Conservation (phyloP, 1,284 basidiomycete genomes). For the Crucibulum parvulum region DNA sequence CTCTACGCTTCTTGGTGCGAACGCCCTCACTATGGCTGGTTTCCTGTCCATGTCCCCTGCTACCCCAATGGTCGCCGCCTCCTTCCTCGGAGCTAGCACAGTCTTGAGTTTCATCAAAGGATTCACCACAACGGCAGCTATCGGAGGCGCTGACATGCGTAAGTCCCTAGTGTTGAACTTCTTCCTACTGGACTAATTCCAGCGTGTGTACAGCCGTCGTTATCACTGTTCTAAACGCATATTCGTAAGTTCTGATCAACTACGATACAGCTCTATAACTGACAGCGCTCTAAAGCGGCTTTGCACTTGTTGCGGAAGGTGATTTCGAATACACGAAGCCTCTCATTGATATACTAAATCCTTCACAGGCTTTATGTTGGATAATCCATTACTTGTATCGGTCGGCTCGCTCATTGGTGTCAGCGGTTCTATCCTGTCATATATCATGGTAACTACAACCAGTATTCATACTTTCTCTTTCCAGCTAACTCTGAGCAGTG, state of each 20-base stretch:
- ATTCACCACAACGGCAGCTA: conserved; percentile 84
- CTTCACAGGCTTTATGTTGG: conserved; percentile 79
- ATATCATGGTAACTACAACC: conserved; percentile 75
- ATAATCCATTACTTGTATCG: conserved; percentile 82
- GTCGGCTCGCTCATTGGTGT: conserved; percentile 86
- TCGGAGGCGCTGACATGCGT: conserved; percentile 93
- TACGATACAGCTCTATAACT: background rate
- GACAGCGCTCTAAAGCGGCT: conserved; percentile 52
- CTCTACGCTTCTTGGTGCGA: conserved; percentile 68
- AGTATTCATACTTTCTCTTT: conserved; percentile 1
- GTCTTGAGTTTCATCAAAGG: conserved; percentile 83
- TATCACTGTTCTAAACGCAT: conserved; percentile 88
- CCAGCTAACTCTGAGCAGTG: conserved; percentile 56
- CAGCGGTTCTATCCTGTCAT: conserved; percentile 88
- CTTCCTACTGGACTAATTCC: conserved; percentile 6
- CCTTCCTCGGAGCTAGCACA: conserved; percentile 76
- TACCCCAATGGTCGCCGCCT: conserved; percentile 76
- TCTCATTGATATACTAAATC: background rate
- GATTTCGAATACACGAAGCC: background rate
- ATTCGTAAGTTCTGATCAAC: conserved; percentile 53
- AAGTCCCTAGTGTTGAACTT: conserved; percentile 33
- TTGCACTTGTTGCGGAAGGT: conserved; percentile 91
- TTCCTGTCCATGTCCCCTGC: conserved; percentile 76
- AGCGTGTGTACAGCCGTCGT: conserved; percentile 67
- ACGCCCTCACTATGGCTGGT: conserved; percentile 74